These are phyloP conservation scores for Aristolochia californica DNA, from an alignment of 164 flowering plant genomes.

Conservation along the genomic window DNA sequence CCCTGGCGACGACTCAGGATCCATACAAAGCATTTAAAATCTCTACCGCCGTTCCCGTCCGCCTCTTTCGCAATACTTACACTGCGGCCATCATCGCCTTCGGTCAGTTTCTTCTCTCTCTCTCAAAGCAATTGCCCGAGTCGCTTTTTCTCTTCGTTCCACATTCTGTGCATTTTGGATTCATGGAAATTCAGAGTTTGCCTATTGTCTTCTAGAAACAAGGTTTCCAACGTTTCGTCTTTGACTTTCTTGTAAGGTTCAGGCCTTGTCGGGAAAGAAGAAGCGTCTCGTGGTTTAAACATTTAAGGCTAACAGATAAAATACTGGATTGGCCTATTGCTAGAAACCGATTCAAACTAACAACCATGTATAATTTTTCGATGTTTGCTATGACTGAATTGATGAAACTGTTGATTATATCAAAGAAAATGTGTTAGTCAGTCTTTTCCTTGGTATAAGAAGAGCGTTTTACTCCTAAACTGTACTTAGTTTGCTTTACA, in stretches of 20 bases:
- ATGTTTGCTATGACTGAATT: background rate
- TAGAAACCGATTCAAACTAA: background rate
- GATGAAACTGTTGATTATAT: background rate
- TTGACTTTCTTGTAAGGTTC: too few relatives aligned
- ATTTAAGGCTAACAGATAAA: background rate
- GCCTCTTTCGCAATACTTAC: slow-evolving; percentile 54
- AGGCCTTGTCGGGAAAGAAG: too few relatives aligned
- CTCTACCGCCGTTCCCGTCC: slow-evolving; percentile 61
- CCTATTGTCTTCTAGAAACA: background rate
- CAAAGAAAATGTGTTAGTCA: background rate
- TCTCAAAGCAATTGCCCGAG: background rate
- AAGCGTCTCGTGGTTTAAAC: too few relatives aligned
- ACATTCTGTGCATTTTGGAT: background rate
- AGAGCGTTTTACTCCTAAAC: background rate
- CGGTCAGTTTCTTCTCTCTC: slow-evolving; percentile 29
- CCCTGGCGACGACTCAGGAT: slow-evolving; percentile 55
- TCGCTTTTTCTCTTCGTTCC: background rate
- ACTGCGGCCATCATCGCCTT: slow-evolving; percentile 73
- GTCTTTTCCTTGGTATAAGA: background rate
- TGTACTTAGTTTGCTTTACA: background rate
- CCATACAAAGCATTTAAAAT: slow-evolving; percentile 58
- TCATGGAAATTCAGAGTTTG: background rate
- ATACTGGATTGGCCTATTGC: background rate
- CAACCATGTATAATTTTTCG: background rate
- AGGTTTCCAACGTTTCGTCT: background rate